phyloP scores from a whole-genome alignment of 1,284 basidiomycete species.

The Malassezia vespertilionis region DNA sequence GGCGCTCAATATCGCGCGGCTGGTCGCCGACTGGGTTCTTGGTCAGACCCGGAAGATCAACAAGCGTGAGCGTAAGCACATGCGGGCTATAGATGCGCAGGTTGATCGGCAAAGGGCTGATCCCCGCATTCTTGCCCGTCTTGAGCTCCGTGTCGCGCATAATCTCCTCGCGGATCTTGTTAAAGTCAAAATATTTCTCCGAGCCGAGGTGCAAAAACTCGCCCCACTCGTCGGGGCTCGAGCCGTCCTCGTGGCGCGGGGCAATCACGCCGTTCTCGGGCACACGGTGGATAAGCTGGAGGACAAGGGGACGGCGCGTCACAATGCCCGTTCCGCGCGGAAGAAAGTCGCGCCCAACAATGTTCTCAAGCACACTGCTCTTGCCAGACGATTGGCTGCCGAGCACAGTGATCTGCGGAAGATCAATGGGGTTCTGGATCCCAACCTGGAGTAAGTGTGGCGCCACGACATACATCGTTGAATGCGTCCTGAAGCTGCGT shows the following conservation, averaged over 20 bases:
- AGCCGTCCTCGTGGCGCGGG: conserved; percentile 51
- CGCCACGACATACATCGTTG: conserved; percentile 20
- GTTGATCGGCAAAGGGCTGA: conserved; percentile 87
- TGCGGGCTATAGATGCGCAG: conserved; percentile 91
- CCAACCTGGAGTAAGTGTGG: conserved; percentile 21
- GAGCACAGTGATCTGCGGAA: conserved; percentile 53
- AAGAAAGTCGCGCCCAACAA: conserved; percentile 80
- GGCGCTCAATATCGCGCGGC: conserved; percentile 91
- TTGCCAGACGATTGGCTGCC: conserved; percentile 51
- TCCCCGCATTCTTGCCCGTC: conserved; percentile 81
- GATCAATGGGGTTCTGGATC: conserved; percentile 49
- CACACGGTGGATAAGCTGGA: conserved; percentile 83
- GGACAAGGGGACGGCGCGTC: conserved; percentile 80
- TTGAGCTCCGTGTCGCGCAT: conserved; percentile 91
- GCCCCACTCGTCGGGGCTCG: conserved; percentile 92
- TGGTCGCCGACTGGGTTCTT: conserved; percentile 96
- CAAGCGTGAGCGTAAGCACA: conserved; percentile 87
- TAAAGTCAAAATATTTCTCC: conserved; percentile 94
- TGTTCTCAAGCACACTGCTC: conserved; percentile 62
- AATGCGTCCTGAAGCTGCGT: conserved; percentile 31
- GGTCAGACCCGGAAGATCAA: conserved; percentile 90
- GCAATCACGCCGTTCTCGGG: conserved; percentile 18
- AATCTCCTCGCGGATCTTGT: conserved; percentile 92
- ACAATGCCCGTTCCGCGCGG: conserved; percentile 91
- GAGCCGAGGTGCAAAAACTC: conserved; percentile 83